Conservation (phyloP, 140 eudicot species). For the Cichorium intybus region DNA sequence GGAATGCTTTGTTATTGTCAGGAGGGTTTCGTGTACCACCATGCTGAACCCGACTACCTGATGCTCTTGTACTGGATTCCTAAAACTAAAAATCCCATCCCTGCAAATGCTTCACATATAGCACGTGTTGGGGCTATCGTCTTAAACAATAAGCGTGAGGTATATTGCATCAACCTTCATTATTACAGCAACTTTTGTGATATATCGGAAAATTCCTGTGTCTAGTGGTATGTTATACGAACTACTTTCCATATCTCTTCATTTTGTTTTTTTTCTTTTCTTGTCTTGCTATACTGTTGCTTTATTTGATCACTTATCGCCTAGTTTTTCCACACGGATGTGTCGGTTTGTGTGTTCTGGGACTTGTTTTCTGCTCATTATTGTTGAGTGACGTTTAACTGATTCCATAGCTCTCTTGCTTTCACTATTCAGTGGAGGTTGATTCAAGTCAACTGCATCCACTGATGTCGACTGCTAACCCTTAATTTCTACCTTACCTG, state of each 20-base stretch:
- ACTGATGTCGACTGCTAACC: no score
- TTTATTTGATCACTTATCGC: background rate
- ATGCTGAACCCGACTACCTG: slow-evolving; percentile 80
- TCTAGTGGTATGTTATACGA: no score
- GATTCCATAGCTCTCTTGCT: no score
- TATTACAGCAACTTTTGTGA: background rate
- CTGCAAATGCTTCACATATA: slow-evolving; percentile 78
- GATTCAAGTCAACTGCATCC: no score
- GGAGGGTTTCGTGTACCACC: slow-evolving; percentile 89
- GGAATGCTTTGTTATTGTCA: slow-evolving; percentile 27
- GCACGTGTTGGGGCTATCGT: slow-evolving; percentile 76
- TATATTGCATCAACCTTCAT: slow-evolving; percentile 14
- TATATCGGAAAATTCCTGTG: no score
- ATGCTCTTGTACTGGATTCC: slow-evolving; percentile 86
- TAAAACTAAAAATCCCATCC: slow-evolving; percentile 53
- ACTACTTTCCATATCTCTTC: no score
- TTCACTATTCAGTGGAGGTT: no score
- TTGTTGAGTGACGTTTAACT: no score
- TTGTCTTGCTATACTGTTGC: background rate
- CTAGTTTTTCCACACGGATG: no score
- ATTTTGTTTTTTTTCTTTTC: background rate
- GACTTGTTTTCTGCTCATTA: no score
- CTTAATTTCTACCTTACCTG: no score
- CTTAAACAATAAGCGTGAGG: slow-evolving; percentile 68
- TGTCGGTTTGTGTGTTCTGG: no score